Conservation (phyloP, 2,329 filamentous ascomycete species). For the Periconia sp. region DNA sequence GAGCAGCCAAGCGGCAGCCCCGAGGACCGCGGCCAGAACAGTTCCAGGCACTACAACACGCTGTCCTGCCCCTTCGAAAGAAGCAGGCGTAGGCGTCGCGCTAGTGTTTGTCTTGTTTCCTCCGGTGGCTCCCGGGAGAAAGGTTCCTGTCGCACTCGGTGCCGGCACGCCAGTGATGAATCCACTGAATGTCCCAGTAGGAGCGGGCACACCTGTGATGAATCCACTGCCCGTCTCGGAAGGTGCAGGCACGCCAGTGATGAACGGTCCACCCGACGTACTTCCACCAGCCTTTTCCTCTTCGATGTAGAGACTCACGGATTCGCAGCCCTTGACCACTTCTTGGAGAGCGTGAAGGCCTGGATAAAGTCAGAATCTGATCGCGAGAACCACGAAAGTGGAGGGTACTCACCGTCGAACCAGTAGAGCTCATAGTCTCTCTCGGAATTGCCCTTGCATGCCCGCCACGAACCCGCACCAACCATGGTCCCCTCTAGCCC, state of each 20-base stretch:
- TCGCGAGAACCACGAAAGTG: not conserved
- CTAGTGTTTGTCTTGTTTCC: too few species aligned
- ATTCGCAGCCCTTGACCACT: slow-evolving; percentile 10
- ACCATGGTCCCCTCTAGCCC: not conserved
- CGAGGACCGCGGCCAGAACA: too few species aligned
- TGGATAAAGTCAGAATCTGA: slow-evolving; percentile 1
- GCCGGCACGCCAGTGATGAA: not conserved
- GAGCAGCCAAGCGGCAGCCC: too few species aligned
- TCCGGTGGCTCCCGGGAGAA: too few species aligned
- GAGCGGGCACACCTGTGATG: slow-evolving; percentile 7
- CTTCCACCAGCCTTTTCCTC: not conserved
- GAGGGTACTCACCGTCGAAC: slow-evolving; percentile 12
- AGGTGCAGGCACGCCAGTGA: slow-evolving; percentile 9
- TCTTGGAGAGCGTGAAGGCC: slow-evolving; percentile 7
- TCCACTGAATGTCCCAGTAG: not conserved
- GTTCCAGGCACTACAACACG: not conserved
- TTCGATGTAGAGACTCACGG: slow-evolving; percentile 4
- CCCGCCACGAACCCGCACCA: slow-evolving; percentile 8
- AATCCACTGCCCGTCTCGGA: slow-evolving; percentile 2
- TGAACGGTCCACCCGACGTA: not conserved
- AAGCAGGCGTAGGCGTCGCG: not conserved
- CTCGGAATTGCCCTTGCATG: slow-evolving; percentile 7
- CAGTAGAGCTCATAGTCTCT: slow-evolving; percentile 13
- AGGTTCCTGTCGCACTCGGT: not conserved
- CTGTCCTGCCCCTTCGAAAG: not conserved